A percentile compares a stretch with the other conserved stretches of the same genome.
These are phyloP conservation scores for Sordaria brevicollis DNA, from an alignment of 495 filamentous ascomycete genomes.

Conservation along the genomic window DNA sequence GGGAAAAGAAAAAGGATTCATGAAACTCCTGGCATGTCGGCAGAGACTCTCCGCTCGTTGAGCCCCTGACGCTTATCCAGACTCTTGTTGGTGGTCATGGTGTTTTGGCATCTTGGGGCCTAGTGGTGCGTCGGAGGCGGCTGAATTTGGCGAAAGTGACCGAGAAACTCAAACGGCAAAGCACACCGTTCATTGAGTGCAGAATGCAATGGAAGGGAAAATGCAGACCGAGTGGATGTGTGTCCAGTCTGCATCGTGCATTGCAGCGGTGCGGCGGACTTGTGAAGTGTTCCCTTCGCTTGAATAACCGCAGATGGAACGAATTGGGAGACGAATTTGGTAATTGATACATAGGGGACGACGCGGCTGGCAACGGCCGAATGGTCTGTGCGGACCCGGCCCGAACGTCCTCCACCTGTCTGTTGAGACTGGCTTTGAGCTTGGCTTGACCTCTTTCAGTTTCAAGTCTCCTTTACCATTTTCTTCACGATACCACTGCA, in stretches of 20 bases:
- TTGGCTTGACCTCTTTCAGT: background rate
- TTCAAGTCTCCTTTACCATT: background rate
- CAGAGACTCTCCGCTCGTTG: background rate
- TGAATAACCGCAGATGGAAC: background rate
- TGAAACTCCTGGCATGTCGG: background rate
- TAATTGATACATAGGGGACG: background rate
- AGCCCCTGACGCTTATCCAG: background rate
- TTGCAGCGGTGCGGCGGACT: background rate
- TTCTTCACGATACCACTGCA: background rate
- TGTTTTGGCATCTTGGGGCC: background rate
- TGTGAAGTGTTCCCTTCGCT: background rate
- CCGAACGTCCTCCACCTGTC: background rate
- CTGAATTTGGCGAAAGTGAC: background rate
- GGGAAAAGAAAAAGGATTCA: background rate
- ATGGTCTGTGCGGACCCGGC: background rate
- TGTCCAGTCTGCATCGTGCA: background rate
- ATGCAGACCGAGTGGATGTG: too few relatives aligned
- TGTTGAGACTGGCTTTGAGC: background rate
- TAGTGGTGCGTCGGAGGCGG: background rate
- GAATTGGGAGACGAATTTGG: background rate
- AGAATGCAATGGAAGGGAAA: background rate
- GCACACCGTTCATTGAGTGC: background rate
- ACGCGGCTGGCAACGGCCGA: background rate
- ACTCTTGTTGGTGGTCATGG: too few relatives aligned
- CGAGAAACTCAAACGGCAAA: background rate